Conservation (phyloP, 257 asterid species). For the Gentiana straminea region DNA sequence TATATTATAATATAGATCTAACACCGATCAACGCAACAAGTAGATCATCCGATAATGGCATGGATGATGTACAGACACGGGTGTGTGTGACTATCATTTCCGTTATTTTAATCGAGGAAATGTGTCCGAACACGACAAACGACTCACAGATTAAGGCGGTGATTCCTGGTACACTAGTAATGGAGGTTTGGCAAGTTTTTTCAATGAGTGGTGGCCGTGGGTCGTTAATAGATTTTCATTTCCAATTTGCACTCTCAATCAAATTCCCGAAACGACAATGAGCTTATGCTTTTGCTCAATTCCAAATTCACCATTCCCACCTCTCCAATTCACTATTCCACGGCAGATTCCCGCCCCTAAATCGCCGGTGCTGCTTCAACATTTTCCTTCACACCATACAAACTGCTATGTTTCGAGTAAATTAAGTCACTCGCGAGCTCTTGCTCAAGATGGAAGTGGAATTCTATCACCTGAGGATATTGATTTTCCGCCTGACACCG, state of each 20-base stretch:
- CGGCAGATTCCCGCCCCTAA: slow-evolving; percentile 30
- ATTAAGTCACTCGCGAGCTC: slow-evolving; percentile 16
- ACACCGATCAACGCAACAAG: too few species aligned
- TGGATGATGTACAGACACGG: too few species aligned
- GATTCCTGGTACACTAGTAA: too few species aligned
- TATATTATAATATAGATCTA: too few species aligned
- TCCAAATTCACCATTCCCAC: slow-evolving; percentile 37
- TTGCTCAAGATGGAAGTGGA: slow-evolving; percentile 42
- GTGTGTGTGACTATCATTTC: too few species aligned
- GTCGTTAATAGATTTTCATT: not conserved
- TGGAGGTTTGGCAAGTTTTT: not conserved
- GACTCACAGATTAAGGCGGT: too few species aligned
- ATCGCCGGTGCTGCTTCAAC: slow-evolving; percentile 23
- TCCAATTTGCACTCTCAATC: not conserved
- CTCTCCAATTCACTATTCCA: slow-evolving; percentile 20
- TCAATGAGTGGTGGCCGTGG: not conserved
- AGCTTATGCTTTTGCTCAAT: slow-evolving; percentile 49
- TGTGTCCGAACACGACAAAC: too few species aligned
- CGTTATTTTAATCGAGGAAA: too few species aligned
- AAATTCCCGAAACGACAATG: slow-evolving; percentile 26
- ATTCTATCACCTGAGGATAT: slow-evolving; percentile 51
- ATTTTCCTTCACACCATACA: slow-evolving; percentile 13
- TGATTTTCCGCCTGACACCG: slow-evolving; percentile 30
- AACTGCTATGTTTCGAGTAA: slow-evolving; percentile 1
- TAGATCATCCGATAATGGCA: too few species aligned